Conservation (phyloP, 2,329 filamentous ascomycete genomes). For the Dactylellina sp. region DNA sequence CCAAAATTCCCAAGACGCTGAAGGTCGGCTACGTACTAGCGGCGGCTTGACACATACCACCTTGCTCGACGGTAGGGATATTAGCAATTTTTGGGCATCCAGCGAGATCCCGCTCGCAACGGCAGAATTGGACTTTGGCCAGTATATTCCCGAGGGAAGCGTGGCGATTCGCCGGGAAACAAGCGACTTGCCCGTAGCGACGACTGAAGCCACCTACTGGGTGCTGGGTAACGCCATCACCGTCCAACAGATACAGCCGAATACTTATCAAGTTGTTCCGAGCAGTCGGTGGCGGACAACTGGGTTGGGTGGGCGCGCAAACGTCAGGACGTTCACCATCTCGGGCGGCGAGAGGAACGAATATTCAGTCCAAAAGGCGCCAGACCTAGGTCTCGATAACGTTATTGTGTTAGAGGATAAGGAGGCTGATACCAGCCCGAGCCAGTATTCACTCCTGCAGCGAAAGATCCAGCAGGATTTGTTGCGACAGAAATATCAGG, state of each 20-base stretch:
- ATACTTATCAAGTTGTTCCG: neutral
- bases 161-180: constrained; percentile 5
- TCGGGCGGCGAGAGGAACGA: neutral
- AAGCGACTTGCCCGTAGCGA: neutral
- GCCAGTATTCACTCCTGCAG: too few species aligned
- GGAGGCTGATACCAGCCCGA: too few species aligned
- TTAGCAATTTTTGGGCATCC: neutral
- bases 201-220: neutral
- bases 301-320: neutral
- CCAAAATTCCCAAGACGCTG: neutral
- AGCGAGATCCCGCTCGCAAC: neutral
- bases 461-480: too few species aligned
- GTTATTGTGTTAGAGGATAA: too few species aligned
- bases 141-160: constrained; percentile 8
- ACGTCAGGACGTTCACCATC: neutral
- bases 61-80: neutral
- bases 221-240: constrained; percentile 2
- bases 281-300: neutral
- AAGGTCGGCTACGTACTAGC: neutral
- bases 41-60: neutral
- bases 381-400: neutral
- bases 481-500: too few species aligned
- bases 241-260: neutral
- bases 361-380: neutral
- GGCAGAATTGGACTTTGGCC: neutral